Percentiles rank a stretch among this genome's conserved stretches.
Evolutionary conservation across 2,329 filamentous ascomycete species (phyloP).

Genomic region (Madurella mycetomatis): DNA sequence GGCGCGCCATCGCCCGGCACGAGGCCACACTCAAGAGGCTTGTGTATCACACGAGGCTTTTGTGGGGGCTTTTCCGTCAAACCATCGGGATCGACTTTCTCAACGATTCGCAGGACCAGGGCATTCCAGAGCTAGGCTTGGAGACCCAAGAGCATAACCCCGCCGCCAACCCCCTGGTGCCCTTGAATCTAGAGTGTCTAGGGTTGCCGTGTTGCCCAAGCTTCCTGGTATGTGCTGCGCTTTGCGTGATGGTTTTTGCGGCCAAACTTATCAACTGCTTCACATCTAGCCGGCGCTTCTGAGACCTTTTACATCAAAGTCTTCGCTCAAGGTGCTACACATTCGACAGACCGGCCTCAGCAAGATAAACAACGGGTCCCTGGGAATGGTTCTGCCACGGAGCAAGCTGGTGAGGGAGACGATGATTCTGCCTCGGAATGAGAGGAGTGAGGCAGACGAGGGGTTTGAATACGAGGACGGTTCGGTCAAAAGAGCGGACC

Average conservation of each 20-base stretch:
- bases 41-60: neutral
- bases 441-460: neutral
- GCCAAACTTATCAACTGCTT: neutral
- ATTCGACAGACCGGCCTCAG: slow-evolving; percentile 5
- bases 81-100: too few relatives aligned
- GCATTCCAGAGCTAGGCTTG: too few relatives aligned
- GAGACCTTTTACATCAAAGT: neutral
- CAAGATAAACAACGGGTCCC: neutral
- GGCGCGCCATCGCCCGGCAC: neutral
- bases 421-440: too few relatives aligned
- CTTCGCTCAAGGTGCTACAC: slow-evolving; percentile 1
- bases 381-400: neutral
- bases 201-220: neutral
- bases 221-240: neutral
- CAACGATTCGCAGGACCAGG: too few relatives aligned
- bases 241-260: neutral
- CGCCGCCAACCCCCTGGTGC: neutral
- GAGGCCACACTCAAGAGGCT: neutral
- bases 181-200: neutral
- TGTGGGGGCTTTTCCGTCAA: neutral
- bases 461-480: neutral
- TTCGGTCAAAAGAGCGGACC: neutral
- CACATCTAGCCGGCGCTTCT: neutral
- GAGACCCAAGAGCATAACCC: too few relatives aligned
- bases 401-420: too few relatives aligned